Percentiles rank a stretch among this genome's conserved stretches.
Evolutionary conservation across 306 rosid genomes (phyloP).

Genomic region (Potentilla sterilis): DNA sequence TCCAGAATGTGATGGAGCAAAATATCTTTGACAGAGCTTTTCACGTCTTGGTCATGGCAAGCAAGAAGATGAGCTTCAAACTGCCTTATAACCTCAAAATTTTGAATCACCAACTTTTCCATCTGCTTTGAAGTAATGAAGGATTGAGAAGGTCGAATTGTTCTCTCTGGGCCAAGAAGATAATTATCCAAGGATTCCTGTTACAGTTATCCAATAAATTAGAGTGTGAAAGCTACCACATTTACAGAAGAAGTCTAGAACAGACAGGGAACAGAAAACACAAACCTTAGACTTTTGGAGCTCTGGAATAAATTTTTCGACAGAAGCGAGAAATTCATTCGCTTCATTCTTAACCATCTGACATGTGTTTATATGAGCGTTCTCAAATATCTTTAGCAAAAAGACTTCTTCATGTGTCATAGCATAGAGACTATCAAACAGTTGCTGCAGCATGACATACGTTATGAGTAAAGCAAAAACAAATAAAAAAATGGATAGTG

Average conservation of each 20-base stretch:
- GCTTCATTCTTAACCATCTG: conserved; percentile 43
- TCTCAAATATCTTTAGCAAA: conserved; percentile 51
- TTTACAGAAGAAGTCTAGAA: conserved; percentile 20
- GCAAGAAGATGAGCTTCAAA: conserved; percentile 47
- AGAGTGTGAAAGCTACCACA: conserved; percentile 15
- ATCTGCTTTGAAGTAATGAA: conserved; percentile 56
- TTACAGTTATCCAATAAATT: conserved; percentile 21
- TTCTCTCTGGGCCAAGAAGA: conserved; percentile 54
- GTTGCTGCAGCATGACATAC: conserved; percentile 50
- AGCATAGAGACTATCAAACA: conserved; percentile 64
- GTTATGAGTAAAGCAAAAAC: conserved; percentile 15
- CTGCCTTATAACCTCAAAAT: conserved; percentile 48
- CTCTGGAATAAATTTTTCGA: conserved; percentile 55
- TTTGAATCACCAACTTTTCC: conserved; percentile 52
- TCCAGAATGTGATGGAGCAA: conserved; percentile 58
- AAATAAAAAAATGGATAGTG: neutral
- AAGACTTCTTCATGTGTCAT: conserved; percentile 52
- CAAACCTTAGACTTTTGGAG: conserved; percentile 69
- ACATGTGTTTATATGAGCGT: conserved; percentile 60
- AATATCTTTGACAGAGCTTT: conserved; percentile 49
- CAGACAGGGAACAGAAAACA: conserved; percentile 26
- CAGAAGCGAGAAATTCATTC: conserved; percentile 43
- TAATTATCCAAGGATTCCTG: conserved; percentile 71
- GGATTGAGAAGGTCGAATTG: conserved; percentile 29
- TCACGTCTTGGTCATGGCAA: conserved; percentile 27